phyloP scores from a whole-genome alignment of 768 basidiomycete genomes.

The Leccinum imitatum region DNA sequence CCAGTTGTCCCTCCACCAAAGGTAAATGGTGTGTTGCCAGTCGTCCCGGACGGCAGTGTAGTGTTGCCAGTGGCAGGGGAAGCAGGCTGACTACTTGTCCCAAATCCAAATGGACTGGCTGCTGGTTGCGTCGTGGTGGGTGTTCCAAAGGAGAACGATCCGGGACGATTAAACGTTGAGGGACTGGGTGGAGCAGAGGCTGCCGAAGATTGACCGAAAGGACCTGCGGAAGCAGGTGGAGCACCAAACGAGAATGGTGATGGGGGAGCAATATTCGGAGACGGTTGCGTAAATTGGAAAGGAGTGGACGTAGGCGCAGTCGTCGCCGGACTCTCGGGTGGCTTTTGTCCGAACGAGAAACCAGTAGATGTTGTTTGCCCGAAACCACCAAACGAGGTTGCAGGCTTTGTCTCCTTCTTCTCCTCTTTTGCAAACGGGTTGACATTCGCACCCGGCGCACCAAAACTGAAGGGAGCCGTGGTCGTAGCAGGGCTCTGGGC shows the following conservation, averaged over 20 bases:
- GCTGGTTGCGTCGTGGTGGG: constrained; percentile 37
- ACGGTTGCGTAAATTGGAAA: constrained; percentile 50
- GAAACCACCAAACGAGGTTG: constrained; percentile 47
- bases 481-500: constrained; percentile 35
- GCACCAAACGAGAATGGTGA: constrained; percentile 49
- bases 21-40: constrained; percentile 27
- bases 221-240: constrained; percentile 33
- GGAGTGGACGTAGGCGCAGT: constrained; percentile 38
- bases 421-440: constrained; percentile 53
- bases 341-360: constrained; percentile 50
- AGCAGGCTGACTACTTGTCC: constrained; percentile 51
- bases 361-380: constrained; percentile 41
- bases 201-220: constrained; percentile 43
- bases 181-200: constrained; percentile 57
- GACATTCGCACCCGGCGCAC: constrained; percentile 26
- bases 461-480: constrained; percentile 36
- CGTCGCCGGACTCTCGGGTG: constrained; percentile 38
- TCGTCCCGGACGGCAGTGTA: constrained; percentile 33
- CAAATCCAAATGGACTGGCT: constrained; percentile 48
- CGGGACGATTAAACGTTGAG: constrained; percentile 51
- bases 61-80: constrained; percentile 49
- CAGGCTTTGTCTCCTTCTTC: constrained; percentile 44
- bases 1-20: constrained; percentile 39
- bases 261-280: constrained; percentile 35
- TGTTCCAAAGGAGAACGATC: constrained; percentile 48